Evolutionary conservation across 257 asterid species (phyloP).

Genomic region (Solanum pinnatisectum): DNA sequence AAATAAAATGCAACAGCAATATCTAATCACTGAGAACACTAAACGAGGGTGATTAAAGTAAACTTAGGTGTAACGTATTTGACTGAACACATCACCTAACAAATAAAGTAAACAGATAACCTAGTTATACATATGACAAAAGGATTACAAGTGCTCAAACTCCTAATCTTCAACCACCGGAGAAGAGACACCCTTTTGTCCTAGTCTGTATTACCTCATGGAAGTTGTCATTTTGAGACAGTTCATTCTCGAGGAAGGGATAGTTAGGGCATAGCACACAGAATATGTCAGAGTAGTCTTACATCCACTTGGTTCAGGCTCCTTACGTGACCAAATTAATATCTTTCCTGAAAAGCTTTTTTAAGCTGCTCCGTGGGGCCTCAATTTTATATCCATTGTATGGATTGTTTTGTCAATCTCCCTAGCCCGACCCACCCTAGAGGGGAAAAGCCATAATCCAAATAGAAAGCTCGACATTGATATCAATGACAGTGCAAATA

Average conservation of each 20-base stretch:
- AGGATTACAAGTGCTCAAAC: background rate
- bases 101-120: background rate
- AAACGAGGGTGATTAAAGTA: background rate
- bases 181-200: background rate
- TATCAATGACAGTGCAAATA: background rate
- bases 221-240: background rate
- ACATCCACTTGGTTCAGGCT: background rate
- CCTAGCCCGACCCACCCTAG: background rate
- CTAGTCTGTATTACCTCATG: background rate
- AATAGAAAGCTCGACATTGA: background rate
- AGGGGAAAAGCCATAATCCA: background rate
- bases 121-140: background rate
- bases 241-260: background rate
- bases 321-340: background rate
- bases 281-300: background rate
- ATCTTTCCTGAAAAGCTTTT: background rate
- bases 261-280: background rate
- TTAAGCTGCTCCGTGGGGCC: background rate
- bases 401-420: background rate
- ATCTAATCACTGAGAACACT: background rate
- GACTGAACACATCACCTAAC: background rate
- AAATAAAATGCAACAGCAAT: background rate
- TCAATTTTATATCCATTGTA: background rate
- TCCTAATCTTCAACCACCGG: background rate
- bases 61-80: background rate